phyloP scores from a whole-genome alignment of 768 basidiomycete genomes.

The Rhizopogon roseolus region DNA sequence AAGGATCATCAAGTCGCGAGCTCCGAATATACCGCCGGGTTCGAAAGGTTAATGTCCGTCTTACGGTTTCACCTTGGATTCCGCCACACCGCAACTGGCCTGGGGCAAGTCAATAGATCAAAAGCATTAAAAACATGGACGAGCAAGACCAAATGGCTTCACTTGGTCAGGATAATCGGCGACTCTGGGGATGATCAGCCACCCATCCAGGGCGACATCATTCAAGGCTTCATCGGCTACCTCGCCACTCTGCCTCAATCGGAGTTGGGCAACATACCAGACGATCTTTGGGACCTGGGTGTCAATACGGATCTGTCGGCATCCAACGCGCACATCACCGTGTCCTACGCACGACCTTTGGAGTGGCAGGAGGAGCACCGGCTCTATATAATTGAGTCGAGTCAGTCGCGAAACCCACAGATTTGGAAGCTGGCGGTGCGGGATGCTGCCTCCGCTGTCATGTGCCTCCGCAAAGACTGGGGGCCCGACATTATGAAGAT shows the following conservation, averaged over 20 bases:
- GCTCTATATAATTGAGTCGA: background rate
- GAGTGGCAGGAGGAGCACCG: background rate
- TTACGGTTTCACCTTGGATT: background rate
- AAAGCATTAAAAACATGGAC: background rate
- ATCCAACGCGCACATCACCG: background rate
- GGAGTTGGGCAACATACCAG: background rate
- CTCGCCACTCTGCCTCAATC: background rate
- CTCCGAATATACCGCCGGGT: background rate
- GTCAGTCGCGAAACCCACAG: background rate
- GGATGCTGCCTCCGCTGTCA: background rate
- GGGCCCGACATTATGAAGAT: background rate
- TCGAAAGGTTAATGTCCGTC: background rate
- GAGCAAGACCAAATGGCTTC: background rate
- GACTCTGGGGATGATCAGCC: background rate
- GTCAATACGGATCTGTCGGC: background rate
- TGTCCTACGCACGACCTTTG: background rate
- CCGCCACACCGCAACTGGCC: background rate
- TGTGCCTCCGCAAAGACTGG: slow-evolving; percentile 1
- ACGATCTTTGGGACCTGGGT: background rate
- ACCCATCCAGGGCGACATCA: background rate
- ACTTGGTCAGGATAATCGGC: background rate
- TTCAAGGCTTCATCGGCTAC: background rate
- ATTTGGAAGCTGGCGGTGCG: background rate
- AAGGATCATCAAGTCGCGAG: background rate
- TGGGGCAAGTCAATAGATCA: background rate